Conservation (phyloP, 768 basidiomycete species). For the Podaxis sp. region DNA sequence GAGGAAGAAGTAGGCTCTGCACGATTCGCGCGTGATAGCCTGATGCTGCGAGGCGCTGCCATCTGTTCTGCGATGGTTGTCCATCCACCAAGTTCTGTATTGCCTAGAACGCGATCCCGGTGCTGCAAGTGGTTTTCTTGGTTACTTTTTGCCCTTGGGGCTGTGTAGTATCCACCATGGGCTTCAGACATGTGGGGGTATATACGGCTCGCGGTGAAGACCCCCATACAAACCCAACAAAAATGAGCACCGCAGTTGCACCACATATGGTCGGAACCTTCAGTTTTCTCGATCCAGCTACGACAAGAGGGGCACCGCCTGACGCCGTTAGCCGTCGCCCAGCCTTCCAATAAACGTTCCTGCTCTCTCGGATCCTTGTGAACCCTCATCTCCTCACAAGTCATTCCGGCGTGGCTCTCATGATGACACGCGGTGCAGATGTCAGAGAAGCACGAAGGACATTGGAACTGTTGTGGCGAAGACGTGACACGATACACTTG, state of each 20-base stretch:
- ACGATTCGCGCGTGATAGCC: too few species aligned
- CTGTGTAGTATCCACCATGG: conserved; percentile 11
- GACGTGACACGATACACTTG: conserved; percentile 54
- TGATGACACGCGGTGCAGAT: conserved; percentile 51
- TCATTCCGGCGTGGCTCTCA: conserved; percentile 53
- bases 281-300: conserved; percentile 46
- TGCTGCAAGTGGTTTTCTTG: too few species aligned
- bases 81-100: background rate
- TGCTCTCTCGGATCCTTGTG: conserved; percentile 37
- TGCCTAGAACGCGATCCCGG: background rate
- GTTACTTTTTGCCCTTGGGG: background rate
- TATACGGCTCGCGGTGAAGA: conserved; percentile 14
- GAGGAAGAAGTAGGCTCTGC: too few species aligned
- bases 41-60: too few species aligned
- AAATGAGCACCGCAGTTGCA: conserved; percentile 50
- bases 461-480: conserved; percentile 33
- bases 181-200: conserved; percentile 18
- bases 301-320: conserved; percentile 49
- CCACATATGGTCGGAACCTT: conserved; percentile 56
- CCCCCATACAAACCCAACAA: conserved; percentile 22
- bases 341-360: conserved; percentile 40
- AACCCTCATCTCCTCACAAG: conserved; percentile 39
- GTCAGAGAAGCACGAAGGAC: conserved; percentile 50
- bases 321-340: conserved; percentile 36
- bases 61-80: too few species aligned